A percentile compares a stretch with the other conserved stretches of the same genome.
Evolutionary conservation across 306 rosid genomes (phyloP).

Genomic region (Medicago arabica): DNA sequence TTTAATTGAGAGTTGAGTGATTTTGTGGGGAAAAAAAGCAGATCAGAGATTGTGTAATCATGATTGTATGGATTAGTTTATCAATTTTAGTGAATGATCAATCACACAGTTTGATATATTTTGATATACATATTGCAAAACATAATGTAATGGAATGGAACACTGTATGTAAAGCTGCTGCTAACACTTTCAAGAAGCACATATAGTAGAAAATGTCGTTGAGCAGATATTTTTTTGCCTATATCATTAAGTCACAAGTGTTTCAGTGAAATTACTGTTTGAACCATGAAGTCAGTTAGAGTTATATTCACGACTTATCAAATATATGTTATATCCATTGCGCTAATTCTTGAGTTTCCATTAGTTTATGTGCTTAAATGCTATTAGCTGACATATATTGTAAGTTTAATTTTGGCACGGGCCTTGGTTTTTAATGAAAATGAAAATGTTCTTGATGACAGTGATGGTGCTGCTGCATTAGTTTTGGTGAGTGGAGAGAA

Average conservation of each 20-base stretch:
- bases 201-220: constrained; percentile 8
- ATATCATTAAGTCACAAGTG: constrained; percentile 2
- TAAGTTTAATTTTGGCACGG: constrained; percentile 37
- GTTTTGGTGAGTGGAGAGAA: constrained; percentile 95
- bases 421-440: constrained; percentile 28
- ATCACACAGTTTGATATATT: neutral
- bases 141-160: neutral
- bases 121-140: neutral
- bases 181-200: neutral
- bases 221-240: constrained; percentile 20
- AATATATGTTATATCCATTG: constrained; percentile 2
- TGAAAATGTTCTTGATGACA: constrained; percentile 45
- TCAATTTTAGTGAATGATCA: constrained; percentile 24
- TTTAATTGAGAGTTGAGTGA: constrained; percentile 8
- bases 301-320: constrained; percentile 25
- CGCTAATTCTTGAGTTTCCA: constrained; percentile 29
- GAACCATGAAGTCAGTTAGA: constrained; percentile 23
- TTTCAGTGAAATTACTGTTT: constrained; percentile 14
- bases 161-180: neutral
- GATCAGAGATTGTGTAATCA: neutral
- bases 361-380: constrained; percentile 31
- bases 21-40: constrained; percentile 4
- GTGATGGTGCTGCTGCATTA: constrained; percentile 99
- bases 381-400: constrained; percentile 12
- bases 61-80: neutral